These are phyloP conservation scores for Albugo candida DNA, from an alignment of 352 stramenopile genomes.

Conservation along the genomic window DNA sequence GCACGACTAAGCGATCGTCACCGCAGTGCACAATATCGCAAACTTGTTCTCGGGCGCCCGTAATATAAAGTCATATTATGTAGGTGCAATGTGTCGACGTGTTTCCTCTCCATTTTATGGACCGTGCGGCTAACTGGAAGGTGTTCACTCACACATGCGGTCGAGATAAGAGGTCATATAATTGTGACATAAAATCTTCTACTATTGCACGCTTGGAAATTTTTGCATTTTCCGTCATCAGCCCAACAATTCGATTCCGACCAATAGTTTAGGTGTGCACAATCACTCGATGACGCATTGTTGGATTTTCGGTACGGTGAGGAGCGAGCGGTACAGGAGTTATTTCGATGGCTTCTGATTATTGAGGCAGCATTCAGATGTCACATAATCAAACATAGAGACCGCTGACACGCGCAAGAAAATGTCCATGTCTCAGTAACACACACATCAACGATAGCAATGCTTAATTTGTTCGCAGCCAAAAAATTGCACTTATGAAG, in stretches of 20 bases:
- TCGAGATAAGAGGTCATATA: slow-evolving; percentile 47
- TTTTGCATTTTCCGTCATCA: slow-evolving; percentile 9
- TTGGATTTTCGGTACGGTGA: too few relatives aligned
- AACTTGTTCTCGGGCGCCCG: slow-evolving; percentile 18
- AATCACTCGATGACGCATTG: too few relatives aligned
- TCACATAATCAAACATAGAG: too few relatives aligned
- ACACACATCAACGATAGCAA: too few relatives aligned
- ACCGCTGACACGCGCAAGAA: too few relatives aligned
- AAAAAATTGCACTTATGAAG: neutral
- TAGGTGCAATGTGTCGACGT: neutral
- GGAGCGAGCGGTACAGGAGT: too few relatives aligned
- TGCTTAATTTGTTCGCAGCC: neutral
- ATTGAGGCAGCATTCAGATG: too few relatives aligned
- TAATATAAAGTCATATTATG: neutral
- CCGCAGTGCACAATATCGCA: slow-evolving; percentile 35
- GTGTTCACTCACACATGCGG: slow-evolving; percentile 47
- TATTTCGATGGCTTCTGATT: too few relatives aligned
- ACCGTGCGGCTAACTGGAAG: slow-evolving; percentile 45
- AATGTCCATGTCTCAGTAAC: too few relatives aligned
- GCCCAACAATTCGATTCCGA: too few relatives aligned
- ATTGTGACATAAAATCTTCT: slow-evolving; percentile 47
- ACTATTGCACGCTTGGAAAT: slow-evolving; percentile 41
- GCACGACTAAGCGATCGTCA: slow-evolving; percentile 48
- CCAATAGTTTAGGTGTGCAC: too few relatives aligned
- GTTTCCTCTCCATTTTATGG: slow-evolving; percentile 24